Evolutionary conservation across 192 early-diverging fungal genomes (phyloP).

Genomic region (Coemansia sp.): DNA sequence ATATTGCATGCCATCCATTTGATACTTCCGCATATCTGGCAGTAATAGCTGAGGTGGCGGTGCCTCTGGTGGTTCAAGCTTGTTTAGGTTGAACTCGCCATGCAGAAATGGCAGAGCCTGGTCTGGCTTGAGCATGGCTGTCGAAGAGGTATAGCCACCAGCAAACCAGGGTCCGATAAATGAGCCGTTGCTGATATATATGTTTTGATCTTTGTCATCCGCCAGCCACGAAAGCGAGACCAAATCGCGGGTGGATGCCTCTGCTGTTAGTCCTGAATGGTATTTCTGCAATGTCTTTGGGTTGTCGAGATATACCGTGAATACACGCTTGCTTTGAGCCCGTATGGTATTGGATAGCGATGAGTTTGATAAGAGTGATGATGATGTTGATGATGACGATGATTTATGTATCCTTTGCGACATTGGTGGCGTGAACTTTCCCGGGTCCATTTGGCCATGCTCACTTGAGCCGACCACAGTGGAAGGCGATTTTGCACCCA

Average conservation of each 20-base stretch:
- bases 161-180: conserved; percentile 47
- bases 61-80: conserved; percentile 7
- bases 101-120: conserved; percentile 45
- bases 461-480: neutral
- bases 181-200: conserved; percentile 12
- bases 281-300: conserved; percentile 18
- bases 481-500: neutral
- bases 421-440: conserved; percentile 17
- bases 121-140: conserved; percentile 16
- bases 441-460: neutral
- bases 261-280: conserved; percentile 25
- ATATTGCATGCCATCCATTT: neutral
- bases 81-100: conserved; percentile 46
- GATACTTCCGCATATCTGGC: neutral
- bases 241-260: conserved; percentile 21
- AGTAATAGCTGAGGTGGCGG: conserved; percentile 6
- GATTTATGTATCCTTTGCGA: conserved; percentile 30
- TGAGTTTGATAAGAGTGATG: neutral
- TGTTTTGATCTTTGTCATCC: conserved; percentile 5
- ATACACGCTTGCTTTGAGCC: conserved; percentile 7
- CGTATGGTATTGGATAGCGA: conserved; percentile 1
- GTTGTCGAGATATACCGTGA: conserved; percentile 30
- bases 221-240: conserved; percentile 36
- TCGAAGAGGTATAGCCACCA: conserved; percentile 13
- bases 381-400: conserved; percentile 12